phyloP scores from a whole-genome alignment of 2,329 filamentous ascomycete species.

The Colletotrichum viniferum region DNA sequence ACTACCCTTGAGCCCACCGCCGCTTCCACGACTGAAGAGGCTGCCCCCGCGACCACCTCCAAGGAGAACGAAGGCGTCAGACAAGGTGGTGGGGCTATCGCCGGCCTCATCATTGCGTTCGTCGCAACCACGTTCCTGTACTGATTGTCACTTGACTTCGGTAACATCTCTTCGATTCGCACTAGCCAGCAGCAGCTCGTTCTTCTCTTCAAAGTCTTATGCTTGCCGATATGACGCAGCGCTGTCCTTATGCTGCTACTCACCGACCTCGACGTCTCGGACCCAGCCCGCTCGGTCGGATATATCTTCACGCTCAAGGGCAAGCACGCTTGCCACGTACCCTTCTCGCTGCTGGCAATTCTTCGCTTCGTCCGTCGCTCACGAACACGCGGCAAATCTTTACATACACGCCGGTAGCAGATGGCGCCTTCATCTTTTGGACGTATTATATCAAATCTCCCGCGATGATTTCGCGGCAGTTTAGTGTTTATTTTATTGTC shows the following conservation, averaged over 20 bases:
- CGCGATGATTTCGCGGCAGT: not conserved
- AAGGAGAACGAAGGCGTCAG: slow-evolving; percentile 51
- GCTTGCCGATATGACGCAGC: slow-evolving; percentile 16
- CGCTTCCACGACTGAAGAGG: slow-evolving; percentile 26
- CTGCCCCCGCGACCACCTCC: slow-evolving; percentile 35
- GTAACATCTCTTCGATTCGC: slow-evolving; percentile 20
- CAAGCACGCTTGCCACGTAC: slow-evolving; percentile 10
- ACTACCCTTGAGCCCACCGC: slow-evolving; percentile 30
- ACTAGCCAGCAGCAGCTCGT: slow-evolving; percentile 11
- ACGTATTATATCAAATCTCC: not conserved
- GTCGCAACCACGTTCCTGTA: slow-evolving; percentile 56
- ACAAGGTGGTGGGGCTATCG: slow-evolving; percentile 55
- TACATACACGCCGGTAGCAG: slow-evolving; percentile 10
- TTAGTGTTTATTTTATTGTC: slow-evolving; percentile 26
- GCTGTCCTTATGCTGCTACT: slow-evolving; percentile 10
- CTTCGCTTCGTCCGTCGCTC: slow-evolving; percentile 16
- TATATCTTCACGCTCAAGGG: not conserved
- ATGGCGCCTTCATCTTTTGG: slow-evolving; percentile 9
- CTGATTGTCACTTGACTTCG: slow-evolving; percentile 26
- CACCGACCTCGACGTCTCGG: slow-evolving; percentile 36
- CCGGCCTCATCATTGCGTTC: slow-evolving; percentile 60
- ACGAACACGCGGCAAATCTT: slow-evolving; percentile 12
- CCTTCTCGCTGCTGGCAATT: slow-evolving; percentile 17
- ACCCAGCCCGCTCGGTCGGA: slow-evolving; percentile 18
- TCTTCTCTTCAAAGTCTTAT: slow-evolving; percentile 17